A percentile compares a stretch with the other conserved stretches of the same genome.
Conservation (phyloP, 495 filamentous ascomycete species). For the Aspergillus mulundensis region DNA sequence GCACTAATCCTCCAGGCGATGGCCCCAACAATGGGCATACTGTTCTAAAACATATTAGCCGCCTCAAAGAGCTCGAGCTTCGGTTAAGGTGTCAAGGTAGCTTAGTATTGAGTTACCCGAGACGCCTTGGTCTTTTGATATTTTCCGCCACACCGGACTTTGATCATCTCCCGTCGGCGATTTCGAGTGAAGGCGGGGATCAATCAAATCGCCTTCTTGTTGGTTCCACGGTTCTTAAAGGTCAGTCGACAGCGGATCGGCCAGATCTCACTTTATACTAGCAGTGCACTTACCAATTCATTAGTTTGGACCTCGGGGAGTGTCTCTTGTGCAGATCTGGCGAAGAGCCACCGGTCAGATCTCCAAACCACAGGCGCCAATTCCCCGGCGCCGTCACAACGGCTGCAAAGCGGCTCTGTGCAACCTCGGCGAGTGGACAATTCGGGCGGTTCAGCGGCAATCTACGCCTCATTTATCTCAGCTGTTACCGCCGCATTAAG, state of each 20-base stretch:
- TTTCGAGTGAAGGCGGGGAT: slow-evolving; percentile 24
- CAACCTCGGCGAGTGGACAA: slow-evolving; percentile 30
- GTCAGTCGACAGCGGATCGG: slow-evolving; percentile 14
- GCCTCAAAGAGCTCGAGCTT: slow-evolving; percentile 43
- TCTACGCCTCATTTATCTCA: slow-evolving; percentile 44
- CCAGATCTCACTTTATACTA: neutral
- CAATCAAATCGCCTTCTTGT: slow-evolving; percentile 33
- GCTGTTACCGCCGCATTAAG: slow-evolving; percentile 40
- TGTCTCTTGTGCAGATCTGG: slow-evolving; percentile 34
- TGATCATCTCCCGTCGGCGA: slow-evolving; percentile 32
- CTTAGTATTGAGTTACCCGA: slow-evolving; percentile 39
- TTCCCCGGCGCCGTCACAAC: slow-evolving; percentile 23
- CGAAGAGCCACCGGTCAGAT: slow-evolving; percentile 37
- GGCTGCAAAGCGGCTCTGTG: slow-evolving; percentile 24
- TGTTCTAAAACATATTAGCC: slow-evolving; percentile 43
- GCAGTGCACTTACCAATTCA: neutral
- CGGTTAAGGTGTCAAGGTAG: slow-evolving; percentile 35
- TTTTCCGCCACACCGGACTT: slow-evolving; percentile 44
- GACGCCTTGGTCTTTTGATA: slow-evolving; percentile 41
- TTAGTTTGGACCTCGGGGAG: slow-evolving; percentile 42
- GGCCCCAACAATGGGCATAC: slow-evolving; percentile 38
- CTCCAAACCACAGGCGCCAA: slow-evolving; percentile 18
- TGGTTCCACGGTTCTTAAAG: slow-evolving; percentile 36
- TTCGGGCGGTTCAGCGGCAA: slow-evolving; percentile 35
- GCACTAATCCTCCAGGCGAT: slow-evolving; percentile 32